phyloP scores from a whole-genome alignment of 306 rosid genomes.

The Gastrolobium villosum region DNA sequence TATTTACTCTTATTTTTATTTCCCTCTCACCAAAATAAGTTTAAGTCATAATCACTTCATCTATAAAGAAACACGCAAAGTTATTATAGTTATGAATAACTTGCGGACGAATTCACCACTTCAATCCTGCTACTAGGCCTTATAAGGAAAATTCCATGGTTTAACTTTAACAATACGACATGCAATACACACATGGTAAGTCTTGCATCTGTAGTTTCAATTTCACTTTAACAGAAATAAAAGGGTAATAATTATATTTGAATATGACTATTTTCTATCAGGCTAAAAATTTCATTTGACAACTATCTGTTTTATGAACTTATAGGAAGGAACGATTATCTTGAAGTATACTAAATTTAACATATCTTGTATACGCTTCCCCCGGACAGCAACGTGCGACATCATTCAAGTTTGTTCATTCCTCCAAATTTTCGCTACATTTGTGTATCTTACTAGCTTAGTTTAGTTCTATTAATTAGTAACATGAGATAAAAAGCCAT shows the following conservation, averaged over 20 bases:
- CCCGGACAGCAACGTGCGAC: not conserved
- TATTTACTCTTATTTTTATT: conserved; percentile 25
- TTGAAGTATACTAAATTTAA: not conserved
- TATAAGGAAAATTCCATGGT: conserved; percentile 13
- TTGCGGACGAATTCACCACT: not conserved
- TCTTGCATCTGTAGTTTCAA: not conserved
- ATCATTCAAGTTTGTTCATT: not conserved
- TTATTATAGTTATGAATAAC: not conserved
- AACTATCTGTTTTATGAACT: not conserved
- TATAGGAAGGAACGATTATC: not conserved
- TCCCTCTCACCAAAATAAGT: conserved; percentile 37
- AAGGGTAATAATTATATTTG: not conserved
- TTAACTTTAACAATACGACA: not conserved
- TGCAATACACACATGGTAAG: not conserved
- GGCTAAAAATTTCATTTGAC: not conserved
- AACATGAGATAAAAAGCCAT: not conserved
- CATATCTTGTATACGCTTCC: not conserved
- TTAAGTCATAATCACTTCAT: conserved; percentile 37
- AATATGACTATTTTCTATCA: too few species aligned
- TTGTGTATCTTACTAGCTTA: not conserved
- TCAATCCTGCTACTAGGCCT: not conserved
- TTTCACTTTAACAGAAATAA: not conserved
- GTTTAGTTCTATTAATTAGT: not conserved
- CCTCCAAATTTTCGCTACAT: not conserved
- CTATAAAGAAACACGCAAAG: not conserved